phyloP scores from a whole-genome alignment of 208 protist genomes.

The Trypanosoma avium region DNA sequence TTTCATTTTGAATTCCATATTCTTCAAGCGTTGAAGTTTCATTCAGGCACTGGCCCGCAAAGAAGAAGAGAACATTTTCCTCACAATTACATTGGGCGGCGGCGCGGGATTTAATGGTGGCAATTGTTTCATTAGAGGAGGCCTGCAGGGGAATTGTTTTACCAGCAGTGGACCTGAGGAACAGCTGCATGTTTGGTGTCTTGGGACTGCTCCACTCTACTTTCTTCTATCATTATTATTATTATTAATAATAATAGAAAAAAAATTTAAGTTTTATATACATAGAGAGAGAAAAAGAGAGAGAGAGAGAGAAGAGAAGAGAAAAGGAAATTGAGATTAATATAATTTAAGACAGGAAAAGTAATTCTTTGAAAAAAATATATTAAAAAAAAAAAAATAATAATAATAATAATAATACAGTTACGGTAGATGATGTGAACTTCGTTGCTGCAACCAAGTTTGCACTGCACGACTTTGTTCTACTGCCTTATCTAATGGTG shows the following conservation, averaged over 20 bases:
- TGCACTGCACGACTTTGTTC: conserved; percentile 2
- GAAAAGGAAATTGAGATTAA: not conserved
- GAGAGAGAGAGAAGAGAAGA: not conserved
- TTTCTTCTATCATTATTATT: no score
- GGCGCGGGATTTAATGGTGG: conserved; percentile 78
- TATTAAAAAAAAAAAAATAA: conserved; percentile 13
- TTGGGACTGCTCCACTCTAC: no score
- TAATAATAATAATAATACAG: conserved; percentile 6
- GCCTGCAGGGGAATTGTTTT: conserved; percentile 64
- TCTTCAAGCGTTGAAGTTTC: conserved; percentile 68
- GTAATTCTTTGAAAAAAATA: conserved; percentile 4
- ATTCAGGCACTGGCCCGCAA: conserved; percentile 84
- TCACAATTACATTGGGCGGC: no score
- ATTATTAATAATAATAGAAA: no score
- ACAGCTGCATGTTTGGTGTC: conserved; percentile 30
- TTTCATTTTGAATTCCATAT: conserved; percentile 78
- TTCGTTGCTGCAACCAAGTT: conserved; percentile 6
- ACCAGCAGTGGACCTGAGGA: conserved; percentile 21
- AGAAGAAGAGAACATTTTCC: conserved; percentile 89
- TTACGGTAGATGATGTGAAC: not conserved
- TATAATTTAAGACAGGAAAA: not conserved
- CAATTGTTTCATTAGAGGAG: conserved; percentile 82
- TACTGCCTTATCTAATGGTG: not conserved
- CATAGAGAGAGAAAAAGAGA: not conserved
- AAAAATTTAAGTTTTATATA: not conserved